These are phyloP conservation scores for Microdochium bolleyi DNA, from an alignment of 2,329 filamentous ascomycete genomes.

Conservation along the genomic window DNA sequence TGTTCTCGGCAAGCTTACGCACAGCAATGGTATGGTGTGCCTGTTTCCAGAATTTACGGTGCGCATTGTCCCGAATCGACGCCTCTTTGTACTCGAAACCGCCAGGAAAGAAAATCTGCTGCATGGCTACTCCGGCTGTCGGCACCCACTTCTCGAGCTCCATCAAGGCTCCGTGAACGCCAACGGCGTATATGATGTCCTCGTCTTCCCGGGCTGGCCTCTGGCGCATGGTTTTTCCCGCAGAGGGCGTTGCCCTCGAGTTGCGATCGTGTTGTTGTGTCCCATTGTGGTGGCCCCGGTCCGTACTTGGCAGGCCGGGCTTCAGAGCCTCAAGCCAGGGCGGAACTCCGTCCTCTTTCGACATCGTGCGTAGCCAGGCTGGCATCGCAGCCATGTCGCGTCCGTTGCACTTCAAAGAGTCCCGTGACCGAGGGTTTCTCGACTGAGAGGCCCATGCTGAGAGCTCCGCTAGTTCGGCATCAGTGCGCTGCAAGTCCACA, in stretches of 20 bases:
- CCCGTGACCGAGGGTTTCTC: not conserved
- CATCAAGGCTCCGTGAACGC: slow-evolving; percentile 8
- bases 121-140: slow-evolving; percentile 7
- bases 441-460: not conserved
- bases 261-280: not conserved
- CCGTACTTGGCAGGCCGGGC: not conserved
- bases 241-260: not conserved
- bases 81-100: slow-evolving; percentile 4
- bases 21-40: slow-evolving; percentile 5
- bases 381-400: not conserved
- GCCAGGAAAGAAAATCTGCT: slow-evolving; percentile 6
- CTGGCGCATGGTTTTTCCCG: not conserved
- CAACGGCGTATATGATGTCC: slow-evolving; percentile 3
- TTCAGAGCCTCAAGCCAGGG: slow-evolving; percentile 4
- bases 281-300: not conserved
- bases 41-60: slow-evolving; percentile 8
- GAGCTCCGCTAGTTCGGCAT: not conserved
- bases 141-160: slow-evolving; percentile 11
- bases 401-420: not conserved
- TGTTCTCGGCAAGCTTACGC: slow-evolving; percentile 4
- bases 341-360: slow-evolving; percentile 3
- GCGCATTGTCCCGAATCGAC: slow-evolving; percentile 5
- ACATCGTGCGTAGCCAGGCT: slow-evolving; percentile 3
- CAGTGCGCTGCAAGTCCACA: not conserved
- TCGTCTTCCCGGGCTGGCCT: not conserved